A percentile compares a stretch with the other conserved stretches of the same genome.
Evolutionary conservation across 2,329 filamentous ascomycete genomes (phyloP).

Genomic region (Ophiognomonia clavigignenti-juglandacearum): DNA sequence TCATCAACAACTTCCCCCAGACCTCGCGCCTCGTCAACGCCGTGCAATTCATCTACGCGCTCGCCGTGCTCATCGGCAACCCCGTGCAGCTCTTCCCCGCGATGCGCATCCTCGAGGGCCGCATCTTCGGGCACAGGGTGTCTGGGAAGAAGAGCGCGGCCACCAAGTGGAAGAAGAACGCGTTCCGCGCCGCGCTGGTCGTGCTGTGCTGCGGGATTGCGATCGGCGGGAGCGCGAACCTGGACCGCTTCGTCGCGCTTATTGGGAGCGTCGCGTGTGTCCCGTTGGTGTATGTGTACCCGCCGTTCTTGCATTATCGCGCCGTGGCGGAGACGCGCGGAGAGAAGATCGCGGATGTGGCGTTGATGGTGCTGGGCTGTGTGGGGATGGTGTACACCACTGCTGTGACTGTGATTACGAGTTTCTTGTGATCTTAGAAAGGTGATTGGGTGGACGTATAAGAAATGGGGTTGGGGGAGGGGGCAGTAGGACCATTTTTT

Average conservation of each 20-base stretch:
- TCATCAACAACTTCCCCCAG: constrained; percentile 74
- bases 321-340: constrained; percentile 54
- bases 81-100: constrained; percentile 74
- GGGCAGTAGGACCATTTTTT: too few relatives aligned
- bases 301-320: constrained; percentile 64
- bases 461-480: neutral
- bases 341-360: constrained; percentile 55
- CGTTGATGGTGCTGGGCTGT: constrained; percentile 58
- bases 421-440: constrained; percentile 26
- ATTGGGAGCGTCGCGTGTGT: constrained; percentile 72
- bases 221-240: constrained; percentile 60
- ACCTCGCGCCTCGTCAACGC: constrained; percentile 67
- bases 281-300: constrained; percentile 73
- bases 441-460: too few relatives aligned
- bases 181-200: constrained; percentile 53
- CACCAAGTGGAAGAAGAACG: constrained; percentile 76
- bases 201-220: constrained; percentile 55
- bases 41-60: constrained; percentile 69
- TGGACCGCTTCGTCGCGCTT: constrained; percentile 70
- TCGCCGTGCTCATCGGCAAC: constrained; percentile 68
- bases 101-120: constrained; percentile 65
- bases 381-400: constrained; percentile 71
- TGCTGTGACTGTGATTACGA: constrained; percentile 48
- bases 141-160: constrained; percentile 59
- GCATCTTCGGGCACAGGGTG: constrained; percentile 61